A percentile compares a stretch with the other conserved stretches of the same genome.
Evolutionary conservation across 2,329 filamentous ascomycete genomes (phyloP).

Genomic region (Ceratocystis colombiana): DNA sequence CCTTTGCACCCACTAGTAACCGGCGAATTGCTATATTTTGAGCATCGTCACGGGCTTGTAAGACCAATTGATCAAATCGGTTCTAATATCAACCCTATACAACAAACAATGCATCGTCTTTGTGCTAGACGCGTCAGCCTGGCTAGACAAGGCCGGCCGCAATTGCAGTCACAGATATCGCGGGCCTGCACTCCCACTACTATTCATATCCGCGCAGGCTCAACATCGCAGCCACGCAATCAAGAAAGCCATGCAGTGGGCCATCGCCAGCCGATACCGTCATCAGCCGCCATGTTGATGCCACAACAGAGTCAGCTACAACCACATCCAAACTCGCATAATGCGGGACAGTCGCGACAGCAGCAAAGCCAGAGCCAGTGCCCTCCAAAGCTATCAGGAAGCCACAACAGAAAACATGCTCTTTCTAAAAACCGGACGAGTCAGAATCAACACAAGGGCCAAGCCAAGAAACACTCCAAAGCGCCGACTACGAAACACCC

Average conservation of each 20-base stretch:
- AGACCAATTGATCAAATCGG: not conserved
- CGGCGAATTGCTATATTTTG: not conserved
- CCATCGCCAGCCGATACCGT: not conserved
- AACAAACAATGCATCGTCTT: not conserved
- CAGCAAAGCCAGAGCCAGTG: no score
- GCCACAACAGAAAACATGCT: no score
- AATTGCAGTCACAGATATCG: not conserved
- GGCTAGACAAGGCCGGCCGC: not conserved
- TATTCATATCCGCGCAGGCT: not conserved
- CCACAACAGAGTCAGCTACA: not conserved
- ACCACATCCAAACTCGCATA: not conserved
- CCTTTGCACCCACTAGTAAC: not conserved
- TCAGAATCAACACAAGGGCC: no score
- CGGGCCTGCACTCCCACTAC: not conserved
- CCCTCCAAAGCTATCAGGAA: no score
- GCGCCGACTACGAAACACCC: not conserved
- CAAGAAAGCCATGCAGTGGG: not conserved
- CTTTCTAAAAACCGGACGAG: no score
- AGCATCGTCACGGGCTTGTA: no score
- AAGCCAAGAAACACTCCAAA: not conserved
- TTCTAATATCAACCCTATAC: not conserved
- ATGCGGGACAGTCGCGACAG: no score
- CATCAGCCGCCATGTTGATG: not conserved
- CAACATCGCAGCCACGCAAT: constrained; percentile 2
- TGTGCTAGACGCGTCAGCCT: not conserved